Evolutionary conservation across 2,329 filamentous ascomycete species (phyloP), one percentile per base, ranked within the genome.

Genomic region (Aspergillus eucalypticola): DNA sequence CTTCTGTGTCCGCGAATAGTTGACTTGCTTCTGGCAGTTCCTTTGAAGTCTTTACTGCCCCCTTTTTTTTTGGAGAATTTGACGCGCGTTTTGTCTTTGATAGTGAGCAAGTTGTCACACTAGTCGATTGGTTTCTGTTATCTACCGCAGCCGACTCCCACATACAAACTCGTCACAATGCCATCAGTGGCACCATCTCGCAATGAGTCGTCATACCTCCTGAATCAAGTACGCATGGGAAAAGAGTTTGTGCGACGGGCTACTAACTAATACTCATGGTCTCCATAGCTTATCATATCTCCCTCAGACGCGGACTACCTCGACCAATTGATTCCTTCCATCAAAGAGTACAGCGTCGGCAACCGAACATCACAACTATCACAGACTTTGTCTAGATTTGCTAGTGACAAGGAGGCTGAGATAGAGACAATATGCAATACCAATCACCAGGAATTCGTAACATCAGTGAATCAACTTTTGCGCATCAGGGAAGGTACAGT

Each of bases 391-490:
- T 86, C 88, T 49, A 87, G 88, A 67, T 96, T 96, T 75, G 91
- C 93, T 35, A 88, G 89, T 67, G 91, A 95, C 50, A 89, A 93
- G 62, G 95, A 99, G 75, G 79, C 86, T 13, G 93, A 98, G 69
- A 98, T 99, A 66, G 95, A 99, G 78, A 87, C 87, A 21, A 96
- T 98, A 69, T 96, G 95, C 69, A 88, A 96, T 70, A 94, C 91
- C 10, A 96, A 97, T 70, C 95, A 99, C 71, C 94, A 98, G 72
- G 95, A 97, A 71, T 99, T 99, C 72, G 89, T 98, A 35, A 87
- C 86, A 65, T 97, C 94, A 0, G 92, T 99, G 67, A 96, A 95
- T 70, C 92, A 96, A 72, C 85, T 99, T n/a, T 90, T 98, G 68
- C 86, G 87, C 60, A 92, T 98, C 54, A 89, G 94, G 56, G 91